Evolutionary conservation across 2,329 filamentous ascomycete genomes (phyloP), one percentile per base, ranked within the genome.

Genomic region (Penicillium expansum): DNA sequence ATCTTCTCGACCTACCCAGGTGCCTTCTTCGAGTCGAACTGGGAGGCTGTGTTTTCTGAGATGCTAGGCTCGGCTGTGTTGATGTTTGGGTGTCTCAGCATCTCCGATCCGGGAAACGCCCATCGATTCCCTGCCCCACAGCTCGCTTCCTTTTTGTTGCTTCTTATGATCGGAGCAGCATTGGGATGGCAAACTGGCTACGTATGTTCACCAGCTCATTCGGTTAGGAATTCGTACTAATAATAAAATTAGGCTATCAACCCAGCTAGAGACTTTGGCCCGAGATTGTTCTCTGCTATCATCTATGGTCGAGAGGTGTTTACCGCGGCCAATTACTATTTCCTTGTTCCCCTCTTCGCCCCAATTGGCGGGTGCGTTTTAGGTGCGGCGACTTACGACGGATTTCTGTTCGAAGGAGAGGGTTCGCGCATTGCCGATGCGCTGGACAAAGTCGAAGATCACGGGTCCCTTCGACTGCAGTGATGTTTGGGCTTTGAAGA

Each of bases 111-210:
- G 1, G 49, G 20, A 6, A 71, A 71, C 60, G 62, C 63, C 0
- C 27, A 41, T 11, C 58, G 69, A 2, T 70, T 70, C 48, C 63
- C 60, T 14, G 59, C 69, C 9, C 64, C 68, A 5, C 69, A 71
- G 39, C 8, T 71, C 6, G 64, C 67, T 1, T 39, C 61, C 16
- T 70, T 70, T 33, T 27, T 71, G 55, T 59, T 71, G 13, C 59
- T 71, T 14, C 58, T 67, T 16, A 60, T 60, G 20, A 71, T 71
- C 24, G 68, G 69, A n/a, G 67, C 69, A 1, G 61, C 69, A 3
- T 24, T 71, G 35, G 68, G 69, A n/a, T 71, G 69, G 69, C 67
- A 71, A 60, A 71, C 69, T 7, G 69, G 69, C 38, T 72, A 71
- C 37, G 69, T 71, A 71, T 5, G 68, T 67, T 39, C 27, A 45